phyloP scores from a whole-genome alignment of 192 early-diverging fungal species.

The Coemansia sp. region DNA sequence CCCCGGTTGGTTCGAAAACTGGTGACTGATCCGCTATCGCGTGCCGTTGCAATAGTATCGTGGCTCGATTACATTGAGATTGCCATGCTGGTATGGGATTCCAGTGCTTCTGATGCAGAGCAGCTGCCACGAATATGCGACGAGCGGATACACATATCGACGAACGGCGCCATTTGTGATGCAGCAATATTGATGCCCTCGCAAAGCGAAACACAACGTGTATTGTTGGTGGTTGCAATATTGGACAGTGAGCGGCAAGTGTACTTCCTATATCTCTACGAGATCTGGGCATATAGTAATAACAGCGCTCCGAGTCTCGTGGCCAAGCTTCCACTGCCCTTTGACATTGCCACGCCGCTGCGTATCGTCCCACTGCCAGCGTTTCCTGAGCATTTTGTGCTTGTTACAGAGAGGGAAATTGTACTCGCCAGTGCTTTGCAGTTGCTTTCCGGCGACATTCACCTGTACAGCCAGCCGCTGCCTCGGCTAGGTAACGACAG shows the following conservation, averaged over 20 bases:
- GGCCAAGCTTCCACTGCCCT: slow-evolving; percentile 40
- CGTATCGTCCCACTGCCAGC: slow-evolving; percentile 32
- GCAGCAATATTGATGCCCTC: slow-evolving; percentile 25
- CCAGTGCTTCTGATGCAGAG: not conserved
- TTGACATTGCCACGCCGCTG: slow-evolving; percentile 23
- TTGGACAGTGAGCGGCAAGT: slow-evolving; percentile 17
- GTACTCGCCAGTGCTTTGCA: slow-evolving; percentile 34
- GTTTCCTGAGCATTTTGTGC: slow-evolving; percentile 34
- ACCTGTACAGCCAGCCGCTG: slow-evolving; percentile 24
- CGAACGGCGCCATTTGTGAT: slow-evolving; percentile 31
- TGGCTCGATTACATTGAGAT: slow-evolving; percentile 38
- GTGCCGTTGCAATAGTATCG: slow-evolving; percentile 27
- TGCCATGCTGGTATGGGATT: slow-evolving; percentile 10
- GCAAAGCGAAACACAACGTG: slow-evolving; percentile 21
- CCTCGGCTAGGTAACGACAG: not conserved
- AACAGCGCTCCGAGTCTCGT: slow-evolving; percentile 6
- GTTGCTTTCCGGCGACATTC: slow-evolving; percentile 45
- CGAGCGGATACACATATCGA: slow-evolving; percentile 7
- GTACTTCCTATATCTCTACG: slow-evolving; percentile 28
- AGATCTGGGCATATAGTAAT: slow-evolving; percentile 20
- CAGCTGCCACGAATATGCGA: not conserved
- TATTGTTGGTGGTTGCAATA: slow-evolving; percentile 35
- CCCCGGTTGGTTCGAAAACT: slow-evolving; percentile 21
- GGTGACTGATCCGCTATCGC: slow-evolving; percentile 22
- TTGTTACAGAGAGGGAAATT: slow-evolving; percentile 24